These are phyloP conservation scores for Silene latifolia DNA, from an alignment of 148 eudicot species.

Conservation along the genomic window DNA sequence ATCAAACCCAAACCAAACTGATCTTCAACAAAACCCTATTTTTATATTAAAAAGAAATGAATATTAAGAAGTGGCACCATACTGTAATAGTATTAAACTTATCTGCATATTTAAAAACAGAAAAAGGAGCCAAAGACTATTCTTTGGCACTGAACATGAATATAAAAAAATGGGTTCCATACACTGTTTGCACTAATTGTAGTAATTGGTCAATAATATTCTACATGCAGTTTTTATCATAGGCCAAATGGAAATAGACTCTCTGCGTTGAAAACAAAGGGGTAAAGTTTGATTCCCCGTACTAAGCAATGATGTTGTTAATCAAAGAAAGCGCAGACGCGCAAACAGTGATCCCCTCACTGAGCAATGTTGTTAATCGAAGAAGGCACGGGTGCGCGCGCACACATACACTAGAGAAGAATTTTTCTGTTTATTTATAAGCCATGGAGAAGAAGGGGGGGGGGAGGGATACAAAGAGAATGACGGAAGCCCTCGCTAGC, in stretches of 20 bases:
- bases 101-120: constrained; percentile 1
- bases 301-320: not conserved
- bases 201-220: not conserved
- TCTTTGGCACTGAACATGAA: not conserved
- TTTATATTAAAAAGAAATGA: constrained; percentile 5
- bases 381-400: not conserved
- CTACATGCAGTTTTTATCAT: not conserved
- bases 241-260: not conserved
- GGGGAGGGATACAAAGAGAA: no score
- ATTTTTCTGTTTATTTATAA: no score
- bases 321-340: not conserved
- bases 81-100: not conserved
- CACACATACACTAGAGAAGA: no score
- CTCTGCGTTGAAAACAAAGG: not conserved
- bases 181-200: not conserved
- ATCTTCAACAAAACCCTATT: constrained; percentile 95
- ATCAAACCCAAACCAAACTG: constrained; percentile 95
- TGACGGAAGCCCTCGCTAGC: no score
- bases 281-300: not conserved
- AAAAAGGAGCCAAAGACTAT: not conserved
- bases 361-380: not conserved
- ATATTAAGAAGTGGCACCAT: not conserved
- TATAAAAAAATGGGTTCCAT: not conserved
- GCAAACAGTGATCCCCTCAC: not conserved
- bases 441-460: no score